These are phyloP conservation scores for Phytophthora cactorum DNA, from an alignment of 352 stramenopile species.

Conservation along the genomic window DNA sequence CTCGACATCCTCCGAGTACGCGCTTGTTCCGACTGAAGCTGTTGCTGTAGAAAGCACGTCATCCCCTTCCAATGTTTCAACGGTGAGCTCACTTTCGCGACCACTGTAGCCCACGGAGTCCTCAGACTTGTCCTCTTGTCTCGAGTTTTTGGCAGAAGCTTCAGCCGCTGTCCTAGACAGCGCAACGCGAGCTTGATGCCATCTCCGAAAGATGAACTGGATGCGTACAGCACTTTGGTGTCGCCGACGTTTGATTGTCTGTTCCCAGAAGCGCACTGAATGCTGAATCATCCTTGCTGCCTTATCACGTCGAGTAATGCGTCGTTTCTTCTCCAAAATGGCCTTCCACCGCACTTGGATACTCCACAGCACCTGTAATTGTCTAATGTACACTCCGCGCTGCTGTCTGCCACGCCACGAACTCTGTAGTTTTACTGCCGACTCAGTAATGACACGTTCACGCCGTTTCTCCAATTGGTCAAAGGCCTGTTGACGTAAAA, in stretches of 20 bases:
- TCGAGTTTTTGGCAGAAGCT: conserved; percentile 13
- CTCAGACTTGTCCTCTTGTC: conserved; percentile 26
- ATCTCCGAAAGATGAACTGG: conserved; percentile 40
- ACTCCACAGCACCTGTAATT: conserved; percentile 43
- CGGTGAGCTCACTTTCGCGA: conserved; percentile 38
- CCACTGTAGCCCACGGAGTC: conserved; percentile 21
- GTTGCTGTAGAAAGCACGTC: conserved; percentile 43
- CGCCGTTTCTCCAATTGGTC: conserved; percentile 65
- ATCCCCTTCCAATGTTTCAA: conserved; percentile 40
- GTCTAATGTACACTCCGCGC: conserved; percentile 37
- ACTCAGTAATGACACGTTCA: conserved; percentile 38
- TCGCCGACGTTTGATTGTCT: conserved; percentile 21
- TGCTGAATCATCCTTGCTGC: conserved; percentile 49
- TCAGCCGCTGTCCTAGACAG: conserved; percentile 13
- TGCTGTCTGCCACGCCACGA: conserved; percentile 49
- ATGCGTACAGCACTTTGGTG: conserved; percentile 36
- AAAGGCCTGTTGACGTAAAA: conserved; percentile 69
- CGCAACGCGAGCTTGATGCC: conserved; percentile 25
- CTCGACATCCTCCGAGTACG: conserved; percentile 46
- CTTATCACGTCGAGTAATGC: conserved; percentile 35
- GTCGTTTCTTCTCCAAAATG: conserved; percentile 51
- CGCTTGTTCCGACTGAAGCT: conserved; percentile 47
- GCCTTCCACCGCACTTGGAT: conserved; percentile 69
- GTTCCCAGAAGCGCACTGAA: conserved; percentile 40
- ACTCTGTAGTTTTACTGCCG: conserved; percentile 53